phyloP scores from a whole-genome alignment of 129 eudicot species.

The Daucus carota region DH1_v3.0 NC_030389.2:918501-919000 shows the following conservation, averaged over 20 bases:
- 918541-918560: not conserved
- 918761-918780: too few species aligned
- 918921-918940: too few species aligned
- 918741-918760: not conserved
- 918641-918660: not conserved
- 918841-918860: too few species aligned
- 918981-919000: too few species aligned
- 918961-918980: too few species aligned
- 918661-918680: not conserved
- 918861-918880: too few species aligned
- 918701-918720: not conserved
- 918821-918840: not conserved
- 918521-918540: not conserved
- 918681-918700: not conserved
- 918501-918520: not conserved
- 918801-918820: not conserved
- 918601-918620: not conserved
- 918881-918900: not conserved
- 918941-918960: slow-evolving; percentile 28
- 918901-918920: too few species aligned
- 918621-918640: not conserved
- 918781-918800: not conserved
- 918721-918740: not conserved
- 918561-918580: not conserved
- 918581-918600: not conserved